Conservation (phyloP, 176 grass and related monocot species). For the Carex myosuroides region DNA sequence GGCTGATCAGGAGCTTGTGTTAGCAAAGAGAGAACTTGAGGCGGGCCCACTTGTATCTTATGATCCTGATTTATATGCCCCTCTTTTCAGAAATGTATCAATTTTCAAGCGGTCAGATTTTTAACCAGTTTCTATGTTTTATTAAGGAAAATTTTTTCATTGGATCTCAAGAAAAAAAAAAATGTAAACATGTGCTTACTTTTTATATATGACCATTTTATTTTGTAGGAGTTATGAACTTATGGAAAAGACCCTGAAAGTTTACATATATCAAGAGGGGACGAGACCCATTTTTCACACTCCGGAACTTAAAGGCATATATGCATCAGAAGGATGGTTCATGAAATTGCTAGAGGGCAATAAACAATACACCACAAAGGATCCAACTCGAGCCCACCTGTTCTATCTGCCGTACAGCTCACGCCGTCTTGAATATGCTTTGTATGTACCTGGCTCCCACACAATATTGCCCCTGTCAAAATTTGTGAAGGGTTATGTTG, state of each 20-base stretch:
- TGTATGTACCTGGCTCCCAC: slow-evolving; percentile 81
- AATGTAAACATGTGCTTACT: not conserved
- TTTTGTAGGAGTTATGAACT: slow-evolving; percentile 78
- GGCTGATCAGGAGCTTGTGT: slow-evolving; percentile 65
- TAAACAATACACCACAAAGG: slow-evolving; percentile 55
- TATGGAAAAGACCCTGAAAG: slow-evolving; percentile 76
- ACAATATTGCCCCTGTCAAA: slow-evolving; percentile 49
- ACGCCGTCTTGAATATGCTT: slow-evolving; percentile 49
- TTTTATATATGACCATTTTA: not conserved
- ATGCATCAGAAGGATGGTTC: slow-evolving; percentile 93
- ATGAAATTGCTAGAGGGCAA: slow-evolving; percentile 82
- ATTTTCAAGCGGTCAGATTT: slow-evolving; percentile 57
- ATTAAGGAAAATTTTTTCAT: not conserved
- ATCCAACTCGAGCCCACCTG: slow-evolving; percentile 58
- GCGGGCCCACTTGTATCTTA: slow-evolving; percentile 30
- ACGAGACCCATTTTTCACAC: slow-evolving; percentile 72
- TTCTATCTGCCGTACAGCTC: slow-evolving; percentile 84
- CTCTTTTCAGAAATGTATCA: slow-evolving; percentile 54
- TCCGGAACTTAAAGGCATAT: slow-evolving; percentile 71
- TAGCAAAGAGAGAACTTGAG: slow-evolving; percentile 58
- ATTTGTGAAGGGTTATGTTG: slow-evolving; percentile 69
- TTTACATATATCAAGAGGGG: slow-evolving; percentile 85
- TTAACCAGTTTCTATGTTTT: not conserved
- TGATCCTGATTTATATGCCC: slow-evolving; percentile 56
- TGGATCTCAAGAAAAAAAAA: not conserved